phyloP scores from a whole-genome alignment of 176 grass and related monocot genomes.

The Thinopyrum elongatum region DNA sequence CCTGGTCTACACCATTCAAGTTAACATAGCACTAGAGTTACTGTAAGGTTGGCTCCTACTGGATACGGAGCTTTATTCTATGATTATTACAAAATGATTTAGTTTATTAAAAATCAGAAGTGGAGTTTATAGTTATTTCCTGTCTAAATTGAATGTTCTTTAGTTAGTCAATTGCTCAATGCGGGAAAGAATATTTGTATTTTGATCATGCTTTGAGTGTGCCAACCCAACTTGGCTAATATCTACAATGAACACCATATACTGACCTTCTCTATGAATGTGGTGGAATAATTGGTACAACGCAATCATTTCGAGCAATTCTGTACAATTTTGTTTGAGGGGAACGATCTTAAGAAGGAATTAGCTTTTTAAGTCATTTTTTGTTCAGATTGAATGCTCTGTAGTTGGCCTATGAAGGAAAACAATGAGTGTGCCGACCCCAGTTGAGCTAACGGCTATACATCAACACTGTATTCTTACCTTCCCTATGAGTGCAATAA shows the following conservation, averaged over 20 bases:
- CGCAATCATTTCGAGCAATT: neutral
- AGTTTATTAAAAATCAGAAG: neutral
- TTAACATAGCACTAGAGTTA: neutral
- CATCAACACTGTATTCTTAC: neutral
- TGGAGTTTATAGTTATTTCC: neutral
- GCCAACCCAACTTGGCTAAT: neutral
- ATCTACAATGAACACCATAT: neutral
- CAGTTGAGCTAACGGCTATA: neutral
- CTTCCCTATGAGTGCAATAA: neutral
- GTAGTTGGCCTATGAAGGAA: neutral
- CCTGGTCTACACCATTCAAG: conserved; percentile 1
- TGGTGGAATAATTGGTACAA: neutral
- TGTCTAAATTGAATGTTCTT: neutral
- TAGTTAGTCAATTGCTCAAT: neutral
- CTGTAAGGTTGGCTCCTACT: conserved; percentile 2
- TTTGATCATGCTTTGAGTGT: neutral
- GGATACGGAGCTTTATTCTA: neutral
- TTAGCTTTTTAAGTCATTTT: neutral
- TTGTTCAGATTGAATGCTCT: neutral
- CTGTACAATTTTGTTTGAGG: neutral
- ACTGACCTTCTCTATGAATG: neutral
- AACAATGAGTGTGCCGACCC: neutral
- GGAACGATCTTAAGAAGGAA: neutral
- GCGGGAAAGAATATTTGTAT: neutral
- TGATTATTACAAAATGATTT: neutral